phyloP scores from a whole-genome alignment of 2,329 filamentous ascomycete species.

The Trichophaea hybrida region DNA sequence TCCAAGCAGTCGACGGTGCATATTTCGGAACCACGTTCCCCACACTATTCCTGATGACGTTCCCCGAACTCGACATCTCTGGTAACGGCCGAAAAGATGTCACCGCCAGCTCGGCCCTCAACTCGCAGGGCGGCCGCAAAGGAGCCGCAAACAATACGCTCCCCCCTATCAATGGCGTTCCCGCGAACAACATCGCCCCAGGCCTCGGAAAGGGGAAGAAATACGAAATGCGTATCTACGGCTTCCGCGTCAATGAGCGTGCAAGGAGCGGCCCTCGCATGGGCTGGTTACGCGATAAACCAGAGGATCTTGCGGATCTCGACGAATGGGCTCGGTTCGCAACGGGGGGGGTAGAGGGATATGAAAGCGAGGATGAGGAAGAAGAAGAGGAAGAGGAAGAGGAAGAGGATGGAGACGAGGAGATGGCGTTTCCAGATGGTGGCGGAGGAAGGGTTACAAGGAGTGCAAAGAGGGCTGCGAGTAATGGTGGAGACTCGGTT shows the following conservation, averaged over 20 bases:
- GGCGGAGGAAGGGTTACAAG: background rate
- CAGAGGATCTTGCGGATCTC: slow-evolving; percentile 62
- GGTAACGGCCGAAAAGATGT: slow-evolving; percentile 43
- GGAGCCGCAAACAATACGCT: slow-evolving; percentile 14
- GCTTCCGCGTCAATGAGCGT: slow-evolving; percentile 83
- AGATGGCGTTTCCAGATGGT: background rate
- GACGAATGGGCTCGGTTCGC: slow-evolving; percentile 55
- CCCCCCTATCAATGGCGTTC: slow-evolving; percentile 62
- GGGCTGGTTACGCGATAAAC: slow-evolving; percentile 87
- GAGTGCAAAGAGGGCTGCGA: background rate
- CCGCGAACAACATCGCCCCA: slow-evolving; percentile 72
- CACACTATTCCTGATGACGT: slow-evolving; percentile 94
- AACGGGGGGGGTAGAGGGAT: slow-evolving; percentile 16
- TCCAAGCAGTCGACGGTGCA: slow-evolving; percentile 91
- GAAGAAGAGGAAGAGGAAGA: slow-evolving; percentile 21
- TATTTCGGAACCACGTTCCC: slow-evolving; percentile 98
- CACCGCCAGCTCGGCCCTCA: slow-evolving; percentile 11
- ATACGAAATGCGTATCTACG: slow-evolving; percentile 92
- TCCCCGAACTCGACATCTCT: slow-evolving; percentile 83
- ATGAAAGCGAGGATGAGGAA: slow-evolving; percentile 17
- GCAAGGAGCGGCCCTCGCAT: slow-evolving; percentile 83
- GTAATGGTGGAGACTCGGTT: too few relatives aligned
- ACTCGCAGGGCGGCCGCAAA: slow-evolving; percentile 17
- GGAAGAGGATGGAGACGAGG: slow-evolving; percentile 15
- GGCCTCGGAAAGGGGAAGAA: slow-evolving; percentile 69